phyloP scores from a whole-genome alignment of 345 rosid genomes.

The Eutrema heterophyllum region DNA sequence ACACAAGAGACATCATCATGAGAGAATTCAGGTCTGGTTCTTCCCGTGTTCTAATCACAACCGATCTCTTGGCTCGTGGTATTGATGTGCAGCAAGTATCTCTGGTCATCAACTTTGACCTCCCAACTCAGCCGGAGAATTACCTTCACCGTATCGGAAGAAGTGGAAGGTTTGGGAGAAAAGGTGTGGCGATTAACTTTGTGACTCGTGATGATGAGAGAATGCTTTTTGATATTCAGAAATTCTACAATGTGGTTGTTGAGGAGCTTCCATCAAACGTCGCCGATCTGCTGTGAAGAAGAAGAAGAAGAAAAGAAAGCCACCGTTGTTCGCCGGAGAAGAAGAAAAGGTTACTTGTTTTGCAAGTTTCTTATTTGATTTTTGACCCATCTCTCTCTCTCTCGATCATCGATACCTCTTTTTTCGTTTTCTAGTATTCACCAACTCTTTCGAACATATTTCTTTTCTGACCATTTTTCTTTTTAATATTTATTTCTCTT shows the following conservation, averaged over 20 bases:
- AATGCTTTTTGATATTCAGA: constrained; percentile 48
- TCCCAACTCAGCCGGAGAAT: constrained; percentile 52
- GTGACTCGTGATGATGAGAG: constrained; percentile 42
- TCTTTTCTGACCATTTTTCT: constrained; percentile 19
- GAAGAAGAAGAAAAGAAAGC: background rate
- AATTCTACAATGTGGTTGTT: constrained; percentile 43
- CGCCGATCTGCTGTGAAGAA: constrained; percentile 39
- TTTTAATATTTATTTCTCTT: constrained; percentile 15
- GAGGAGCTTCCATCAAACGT: constrained; percentile 50
- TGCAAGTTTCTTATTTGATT: constrained; percentile 22
- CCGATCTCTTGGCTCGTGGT: constrained; percentile 53
- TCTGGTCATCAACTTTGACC: constrained; percentile 47
- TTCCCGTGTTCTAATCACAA: constrained; percentile 54
- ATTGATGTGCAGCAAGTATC: constrained; percentile 59
- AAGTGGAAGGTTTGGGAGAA: constrained; percentile 49
- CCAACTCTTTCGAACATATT: constrained; percentile 25
- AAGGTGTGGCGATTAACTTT: constrained; percentile 50
- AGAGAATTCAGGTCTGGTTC: constrained; percentile 50
- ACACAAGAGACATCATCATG: constrained; percentile 51
- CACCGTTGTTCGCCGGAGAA: background rate
- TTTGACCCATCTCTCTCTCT: constrained; percentile 20
- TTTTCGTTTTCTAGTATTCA: constrained; percentile 14
- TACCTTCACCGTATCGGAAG: constrained; percentile 56
- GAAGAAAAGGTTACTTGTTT: constrained; percentile 24
- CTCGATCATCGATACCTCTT: background rate